Conservation (phyloP, 768 basidiomycete genomes). For the Neoboletus magnificus region DNA sequence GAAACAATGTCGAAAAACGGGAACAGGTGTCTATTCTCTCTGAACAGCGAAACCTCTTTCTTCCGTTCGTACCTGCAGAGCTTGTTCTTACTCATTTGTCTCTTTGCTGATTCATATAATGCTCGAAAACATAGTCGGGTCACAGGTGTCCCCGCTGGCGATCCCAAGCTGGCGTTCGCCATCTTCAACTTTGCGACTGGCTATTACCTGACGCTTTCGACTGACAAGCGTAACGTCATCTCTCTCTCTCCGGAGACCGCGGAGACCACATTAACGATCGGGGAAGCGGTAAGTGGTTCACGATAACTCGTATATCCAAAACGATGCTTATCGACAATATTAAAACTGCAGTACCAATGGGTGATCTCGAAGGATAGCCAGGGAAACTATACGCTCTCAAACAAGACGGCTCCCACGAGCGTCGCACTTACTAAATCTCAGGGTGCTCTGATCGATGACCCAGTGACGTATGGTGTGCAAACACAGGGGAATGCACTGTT, state of each 20-base stretch:
- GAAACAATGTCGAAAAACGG: slow-evolving; percentile 9
- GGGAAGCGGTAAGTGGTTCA: neutral
- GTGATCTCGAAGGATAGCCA: neutral
- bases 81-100: neutral
- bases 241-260: neutral
- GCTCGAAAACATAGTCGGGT: neutral
- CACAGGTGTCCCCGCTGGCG: neutral
- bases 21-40: neutral
- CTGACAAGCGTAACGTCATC: neutral
- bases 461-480: slow-evolving; percentile 2
- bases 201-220: slow-evolving; percentile 9
- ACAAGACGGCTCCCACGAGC: neutral
- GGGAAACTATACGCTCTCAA: slow-evolving; percentile 5
- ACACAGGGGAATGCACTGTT: slow-evolving; percentile 2
- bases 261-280: neutral
- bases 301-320: neutral
- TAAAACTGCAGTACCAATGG: slow-evolving; percentile 8
- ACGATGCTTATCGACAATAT: neutral
- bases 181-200: slow-evolving; percentile 11
- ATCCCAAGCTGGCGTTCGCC: neutral
- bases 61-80: slow-evolving; percentile 1
- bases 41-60: neutral
- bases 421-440: slow-evolving; percentile 1
- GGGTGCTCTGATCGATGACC: neutral
- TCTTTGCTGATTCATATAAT: neutral